Conservation (phyloP, 2,329 filamentous ascomycete genomes). For the Sporothrix protearum region DNA sequence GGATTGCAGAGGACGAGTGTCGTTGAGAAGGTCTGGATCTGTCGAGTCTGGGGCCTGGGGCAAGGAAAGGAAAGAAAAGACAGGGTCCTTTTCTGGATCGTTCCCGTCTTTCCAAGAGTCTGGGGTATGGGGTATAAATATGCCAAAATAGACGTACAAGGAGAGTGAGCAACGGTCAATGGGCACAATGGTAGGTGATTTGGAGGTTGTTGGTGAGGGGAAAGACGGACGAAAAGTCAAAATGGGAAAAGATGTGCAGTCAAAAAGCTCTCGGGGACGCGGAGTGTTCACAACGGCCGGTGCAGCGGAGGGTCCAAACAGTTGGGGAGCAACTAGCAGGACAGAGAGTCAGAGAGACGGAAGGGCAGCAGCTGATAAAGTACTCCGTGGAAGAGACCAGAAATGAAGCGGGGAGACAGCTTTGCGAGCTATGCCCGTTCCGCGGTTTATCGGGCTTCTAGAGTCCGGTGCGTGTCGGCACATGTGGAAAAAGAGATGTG, state of each 20-base stretch:
- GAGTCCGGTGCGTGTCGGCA: not conserved
- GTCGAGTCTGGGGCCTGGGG: not conserved
- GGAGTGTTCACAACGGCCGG: not conserved
- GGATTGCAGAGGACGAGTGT: not conserved
- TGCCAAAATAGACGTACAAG: not conserved
- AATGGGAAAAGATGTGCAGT: not conserved
- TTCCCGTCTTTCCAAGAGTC: not conserved
- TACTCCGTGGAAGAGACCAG: not conserved
- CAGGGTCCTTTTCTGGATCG: not conserved
- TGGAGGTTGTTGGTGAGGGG: not conserved
- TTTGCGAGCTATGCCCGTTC: constrained; percentile 1
- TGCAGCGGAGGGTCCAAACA: not conserved
- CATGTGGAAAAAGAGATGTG: not conserved
- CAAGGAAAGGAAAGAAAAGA: not conserved
- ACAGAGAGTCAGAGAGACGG: not conserved
- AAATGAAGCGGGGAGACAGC: not conserved
- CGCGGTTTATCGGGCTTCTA: not conserved
- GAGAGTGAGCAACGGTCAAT: not conserved
- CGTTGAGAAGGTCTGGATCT: not conserved
- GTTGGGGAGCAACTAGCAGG: not conserved
- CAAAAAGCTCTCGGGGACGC: not conserved
- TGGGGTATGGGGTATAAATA: not conserved
- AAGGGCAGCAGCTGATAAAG: not conserved
- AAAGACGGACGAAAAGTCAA: not conserved
- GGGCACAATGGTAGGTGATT: not conserved